These are phyloP conservation scores for Linnemannia hyalina DNA, from an alignment of 192 early-diverging fungal species.

Conservation along the genomic window DNA sequence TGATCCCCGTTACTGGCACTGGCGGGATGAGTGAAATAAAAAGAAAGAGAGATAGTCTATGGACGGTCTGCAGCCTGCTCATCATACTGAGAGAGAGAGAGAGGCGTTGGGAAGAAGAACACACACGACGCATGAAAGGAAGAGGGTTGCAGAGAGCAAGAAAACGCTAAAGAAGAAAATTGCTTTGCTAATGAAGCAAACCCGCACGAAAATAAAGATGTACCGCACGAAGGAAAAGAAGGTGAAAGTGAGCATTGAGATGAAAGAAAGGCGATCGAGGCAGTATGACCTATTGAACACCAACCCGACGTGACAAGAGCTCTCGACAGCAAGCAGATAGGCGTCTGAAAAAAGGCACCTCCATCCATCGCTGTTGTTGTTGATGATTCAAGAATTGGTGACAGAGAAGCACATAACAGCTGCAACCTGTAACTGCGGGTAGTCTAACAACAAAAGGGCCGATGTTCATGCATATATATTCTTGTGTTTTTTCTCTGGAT, in stretches of 20 bases:
- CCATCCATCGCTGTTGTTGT: not conserved
- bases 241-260: not conserved
- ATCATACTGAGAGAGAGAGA: too few species aligned
- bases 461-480: not conserved
- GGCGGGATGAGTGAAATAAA: not conserved
- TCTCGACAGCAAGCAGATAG: too few species aligned
- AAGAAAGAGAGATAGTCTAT: not conserved
- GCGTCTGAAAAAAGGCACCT: too few species aligned
- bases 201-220: not conserved
- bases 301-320: too few species aligned
- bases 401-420: not conserved
- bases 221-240: not conserved
- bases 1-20: not conserved
- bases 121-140: not conserved
- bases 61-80: not conserved
- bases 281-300: too few species aligned
- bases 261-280: not conserved
- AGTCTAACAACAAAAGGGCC: not conserved
- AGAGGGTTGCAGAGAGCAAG: not conserved
- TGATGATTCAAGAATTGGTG: not conserved
- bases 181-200: not conserved
- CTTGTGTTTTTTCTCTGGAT: not conserved
- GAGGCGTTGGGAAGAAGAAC: not conserved
- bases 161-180: not conserved
- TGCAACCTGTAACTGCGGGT: too few species aligned